Evolutionary conservation across 1,139 yeast genomes (phyloP).

Genomic region (Candida smagusa): DNA sequence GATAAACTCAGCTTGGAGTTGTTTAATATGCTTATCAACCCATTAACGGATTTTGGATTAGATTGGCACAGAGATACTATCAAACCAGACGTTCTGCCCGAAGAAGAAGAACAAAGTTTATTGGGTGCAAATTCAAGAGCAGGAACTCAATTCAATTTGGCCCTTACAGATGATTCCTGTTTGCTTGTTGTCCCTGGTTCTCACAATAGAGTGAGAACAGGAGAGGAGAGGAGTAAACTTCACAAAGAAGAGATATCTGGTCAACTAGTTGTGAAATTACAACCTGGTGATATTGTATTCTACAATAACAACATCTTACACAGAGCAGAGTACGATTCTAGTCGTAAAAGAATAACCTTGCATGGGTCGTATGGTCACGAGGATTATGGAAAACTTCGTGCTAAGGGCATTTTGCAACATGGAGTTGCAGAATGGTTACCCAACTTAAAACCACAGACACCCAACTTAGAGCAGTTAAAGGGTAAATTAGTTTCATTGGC

Average conservation of each 20-base stretch:
- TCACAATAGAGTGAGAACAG: constrained; percentile 46
- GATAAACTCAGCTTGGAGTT: constrained; percentile 48
- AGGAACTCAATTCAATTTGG: constrained; percentile 55
- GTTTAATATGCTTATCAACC: constrained; percentile 56
- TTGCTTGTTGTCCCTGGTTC: constrained; percentile 52
- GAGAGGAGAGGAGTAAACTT: constrained; percentile 45
- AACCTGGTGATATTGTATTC: constrained; percentile 55
- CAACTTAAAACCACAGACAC: constrained; percentile 35
- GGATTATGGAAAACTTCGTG: constrained; percentile 42
- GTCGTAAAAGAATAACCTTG: constrained; percentile 42
- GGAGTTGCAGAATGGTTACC: constrained; percentile 54
- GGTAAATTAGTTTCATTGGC: constrained; percentile 36
- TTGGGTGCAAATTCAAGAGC: constrained; percentile 42
- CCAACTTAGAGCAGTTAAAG: constrained; percentile 32
- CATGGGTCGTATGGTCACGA: constrained; percentile 56
- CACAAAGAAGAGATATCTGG: constrained; percentile 38
- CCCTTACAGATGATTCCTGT: constrained; percentile 48
- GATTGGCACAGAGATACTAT: constrained; percentile 59
- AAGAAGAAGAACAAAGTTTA: constrained; percentile 43
- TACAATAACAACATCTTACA: constrained; percentile 55
- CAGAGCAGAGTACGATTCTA: constrained; percentile 45
- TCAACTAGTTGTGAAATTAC: constrained; percentile 41
- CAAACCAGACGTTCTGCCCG: constrained; percentile 46
- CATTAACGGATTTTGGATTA: constrained; percentile 52
- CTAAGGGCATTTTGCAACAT: constrained; percentile 53